Evolutionary conservation across 306 rosid species (phyloP), one percentile per base, ranked within the genome.

Genomic region (Vigna angularis): DNA sequence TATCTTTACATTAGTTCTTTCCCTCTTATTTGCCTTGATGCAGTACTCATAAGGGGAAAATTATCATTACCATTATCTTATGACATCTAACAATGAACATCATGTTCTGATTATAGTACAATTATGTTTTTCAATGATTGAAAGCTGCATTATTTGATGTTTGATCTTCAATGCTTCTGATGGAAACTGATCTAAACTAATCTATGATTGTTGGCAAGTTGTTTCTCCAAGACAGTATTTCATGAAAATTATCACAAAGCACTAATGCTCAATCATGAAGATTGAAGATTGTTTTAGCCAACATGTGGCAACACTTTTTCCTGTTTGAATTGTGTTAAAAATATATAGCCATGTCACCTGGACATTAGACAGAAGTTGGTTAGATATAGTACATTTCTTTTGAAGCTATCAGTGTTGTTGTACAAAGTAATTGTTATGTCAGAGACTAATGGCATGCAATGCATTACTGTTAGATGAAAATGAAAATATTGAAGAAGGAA

Each of bases 151-250:
- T 58, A 11, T 59, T 45, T 34, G 11, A 61, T 61, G 45, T 47
- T 76, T 47, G 61, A 51, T 32, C 13, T 30, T 48, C 2, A 69
- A 65, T 65, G 62, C 47, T 70, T 52, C 16, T 72, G 48, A 55
- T 22, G 57, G 66, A 26, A 71, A 36, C 12, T 32, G 13, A 71
- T 52, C 4, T 34, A 14, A 71, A 20, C 47, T 18, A 15, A 7
- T 75, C 34, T 61, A 15, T 50, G 65, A 4, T 12, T 38, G 45
- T 36, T 36, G 32, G 76, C 65, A 36, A 36, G 51, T 17, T 34
- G 24, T 51, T 4, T 70, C 38, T 16, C 36, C 51, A 32, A 58
- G 20, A 48, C 11, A 13, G 24, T 52, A 18, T 75, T 24, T 57
- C 48, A 9, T 36, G 69, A 36, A 63, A 63, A 63, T 36, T 9